A percentile compares a stretch with the other conserved stretches of the same genome.
These are phyloP conservation scores for Cryptococcus floricola DNA, from an alignment of 1,284 basidiomycete species.

Conservation along the genomic window DNA sequence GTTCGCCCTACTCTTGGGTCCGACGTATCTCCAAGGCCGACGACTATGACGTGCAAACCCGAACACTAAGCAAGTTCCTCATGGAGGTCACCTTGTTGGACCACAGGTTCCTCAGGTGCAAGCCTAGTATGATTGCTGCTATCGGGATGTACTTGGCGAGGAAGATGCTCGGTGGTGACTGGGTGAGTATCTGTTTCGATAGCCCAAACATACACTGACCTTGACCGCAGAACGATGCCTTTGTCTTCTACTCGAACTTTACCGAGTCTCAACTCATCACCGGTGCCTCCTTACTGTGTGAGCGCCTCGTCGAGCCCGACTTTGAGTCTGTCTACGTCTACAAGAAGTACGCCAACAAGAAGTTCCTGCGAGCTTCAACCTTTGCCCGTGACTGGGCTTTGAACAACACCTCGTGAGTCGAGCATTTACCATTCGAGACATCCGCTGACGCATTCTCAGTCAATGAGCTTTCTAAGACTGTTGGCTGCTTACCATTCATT, in stretches of 20 bases:
- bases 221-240: slow-evolving; percentile 68
- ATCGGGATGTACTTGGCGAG: slow-evolving; percentile 95
- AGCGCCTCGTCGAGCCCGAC: slow-evolving; percentile 73
- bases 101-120: slow-evolving; percentile 86
- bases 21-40: slow-evolving; percentile 97
- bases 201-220: neutral
- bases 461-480: neutral
- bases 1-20: slow-evolving; percentile 99
- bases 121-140: slow-evolving; percentile 92
- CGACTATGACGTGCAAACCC: slow-evolving; percentile 96
- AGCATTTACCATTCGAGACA: neutral
- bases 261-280: slow-evolving; percentile 83
- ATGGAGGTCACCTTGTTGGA: slow-evolving; percentile 95
- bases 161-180: slow-evolving; percentile 84
- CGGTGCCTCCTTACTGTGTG: slow-evolving; percentile 77
- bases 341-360: slow-evolving; percentile 96
- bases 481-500: neutral
- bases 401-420: slow-evolving; percentile 20
- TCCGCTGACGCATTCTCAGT: neutral
- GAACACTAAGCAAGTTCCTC: slow-evolving; percentile 95
- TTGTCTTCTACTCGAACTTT: slow-evolving; percentile 89
- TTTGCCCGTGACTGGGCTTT: slow-evolving; percentile 55
- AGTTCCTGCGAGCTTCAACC: slow-evolving; percentile 76
- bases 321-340: slow-evolving; percentile 85
- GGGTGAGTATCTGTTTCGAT: slow-evolving; percentile 62